Evolutionary conservation across 495 filamentous ascomycete genomes (phyloP).

Genomic region (Penicillium parvum): DNA sequence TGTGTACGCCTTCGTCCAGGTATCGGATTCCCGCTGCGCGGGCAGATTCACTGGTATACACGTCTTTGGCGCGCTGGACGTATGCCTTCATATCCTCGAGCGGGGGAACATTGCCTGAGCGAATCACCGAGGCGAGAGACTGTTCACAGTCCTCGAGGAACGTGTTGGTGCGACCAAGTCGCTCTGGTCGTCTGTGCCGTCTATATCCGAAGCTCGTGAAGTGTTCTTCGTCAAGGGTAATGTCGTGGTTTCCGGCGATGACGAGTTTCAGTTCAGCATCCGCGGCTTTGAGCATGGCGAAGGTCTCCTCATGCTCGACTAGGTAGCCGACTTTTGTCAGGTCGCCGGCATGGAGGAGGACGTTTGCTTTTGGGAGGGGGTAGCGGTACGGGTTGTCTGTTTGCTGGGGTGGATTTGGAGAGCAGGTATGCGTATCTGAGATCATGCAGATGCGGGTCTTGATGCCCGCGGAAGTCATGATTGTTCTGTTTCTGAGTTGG

Average conservation of each 20-base stretch:
- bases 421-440: slow-evolving; percentile 57
- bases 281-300: slow-evolving; percentile 52
- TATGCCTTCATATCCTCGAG: slow-evolving; percentile 13
- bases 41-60: slow-evolving; percentile 50
- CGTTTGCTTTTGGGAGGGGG: slow-evolving; percentile 53
- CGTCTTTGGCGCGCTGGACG: slow-evolving; percentile 26
- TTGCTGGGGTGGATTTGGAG: slow-evolving; percentile 24
- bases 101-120: background rate
- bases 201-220: slow-evolving; percentile 33
- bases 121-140: slow-evolving; percentile 3
- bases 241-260: slow-evolving; percentile 80
- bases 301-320: slow-evolving; percentile 46
- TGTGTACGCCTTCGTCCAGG: slow-evolving; percentile 60
- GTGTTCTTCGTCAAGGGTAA: slow-evolving; percentile 58
- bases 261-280: slow-evolving; percentile 69
- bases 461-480: slow-evolving; percentile 16
- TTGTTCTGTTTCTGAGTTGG: too few relatives aligned
- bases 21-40: slow-evolving; percentile 52
- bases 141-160: slow-evolving; percentile 11
- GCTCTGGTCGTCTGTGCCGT: slow-evolving; percentile 28
- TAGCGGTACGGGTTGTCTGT: slow-evolving; percentile 36
- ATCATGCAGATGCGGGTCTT: slow-evolving; percentile 55
- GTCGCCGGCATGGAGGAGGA: slow-evolving; percentile 72
- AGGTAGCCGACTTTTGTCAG: slow-evolving; percentile 59
- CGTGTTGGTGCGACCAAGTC: slow-evolving; percentile 9